These are phyloP conservation scores for Calonectria henricotiae DNA, from an alignment of 2,329 filamentous ascomycete species.

Conservation along the genomic window DNA sequence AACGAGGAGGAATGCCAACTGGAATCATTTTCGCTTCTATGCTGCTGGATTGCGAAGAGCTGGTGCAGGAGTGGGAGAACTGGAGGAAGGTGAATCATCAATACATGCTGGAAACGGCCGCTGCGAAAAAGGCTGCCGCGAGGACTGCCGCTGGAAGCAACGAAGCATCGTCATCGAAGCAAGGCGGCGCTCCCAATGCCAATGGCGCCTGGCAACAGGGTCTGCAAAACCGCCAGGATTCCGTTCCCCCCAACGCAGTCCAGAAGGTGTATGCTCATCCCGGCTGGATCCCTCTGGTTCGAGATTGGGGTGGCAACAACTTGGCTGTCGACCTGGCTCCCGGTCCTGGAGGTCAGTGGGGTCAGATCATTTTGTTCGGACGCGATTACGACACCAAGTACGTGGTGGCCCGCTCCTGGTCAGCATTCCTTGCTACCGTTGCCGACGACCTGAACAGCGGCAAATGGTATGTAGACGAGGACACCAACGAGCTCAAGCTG, in stretches of 20 bases:
- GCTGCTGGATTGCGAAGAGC: constrained; percentile 98
- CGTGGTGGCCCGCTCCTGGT: constrained; percentile 94
- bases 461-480: constrained; percentile 94
- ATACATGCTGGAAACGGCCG: constrained; percentile 77
- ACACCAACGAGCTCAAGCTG: constrained; percentile 91
- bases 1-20: constrained; percentile 90
- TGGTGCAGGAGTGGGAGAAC: constrained; percentile 97
- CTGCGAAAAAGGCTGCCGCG: constrained; percentile 72
- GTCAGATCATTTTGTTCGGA: constrained; percentile 96
- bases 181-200: constrained; percentile 68
- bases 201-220: constrained; percentile 86
- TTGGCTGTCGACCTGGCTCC: constrained; percentile 94
- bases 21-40: constrained; percentile 95
- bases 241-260: constrained; percentile 87
- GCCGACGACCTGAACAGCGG: constrained; percentile 93
- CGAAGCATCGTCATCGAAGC: constrained; percentile 79
- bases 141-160: constrained; percentile 80
- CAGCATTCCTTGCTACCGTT: constrained; percentile 85
- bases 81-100: constrained; percentile 96
- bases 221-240: constrained; percentile 87
- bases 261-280: constrained; percentile 95
- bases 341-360: constrained; percentile 92
- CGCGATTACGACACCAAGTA: constrained; percentile 99
- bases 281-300: constrained; percentile 94
- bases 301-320: constrained; percentile 99